Evolutionary conservation across 257 asterid species (phyloP).

Genomic region (Nicotiana obtusifolia): DNA sequence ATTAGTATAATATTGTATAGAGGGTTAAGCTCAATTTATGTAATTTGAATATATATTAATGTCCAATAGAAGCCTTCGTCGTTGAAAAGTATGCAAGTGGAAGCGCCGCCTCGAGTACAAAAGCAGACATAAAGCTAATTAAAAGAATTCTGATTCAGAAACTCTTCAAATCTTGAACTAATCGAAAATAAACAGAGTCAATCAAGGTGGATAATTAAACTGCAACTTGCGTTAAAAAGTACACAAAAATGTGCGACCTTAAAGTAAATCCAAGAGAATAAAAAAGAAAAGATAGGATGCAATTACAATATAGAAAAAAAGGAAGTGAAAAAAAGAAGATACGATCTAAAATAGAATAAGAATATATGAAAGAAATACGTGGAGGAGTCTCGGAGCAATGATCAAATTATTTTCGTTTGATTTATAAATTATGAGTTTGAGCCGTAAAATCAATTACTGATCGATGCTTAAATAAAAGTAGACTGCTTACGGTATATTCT

Average conservation of each 20-base stretch:
- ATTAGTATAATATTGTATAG: too few species aligned
- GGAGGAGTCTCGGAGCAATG: rapidly evolving
- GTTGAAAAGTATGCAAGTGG: neutral
- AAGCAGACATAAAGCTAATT: neutral
- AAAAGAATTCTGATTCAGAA: neutral
- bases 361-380: neutral
- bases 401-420: too few species aligned
- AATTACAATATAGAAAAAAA: too few species aligned
- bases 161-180: neutral
- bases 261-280: too few species aligned
- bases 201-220: neutral
- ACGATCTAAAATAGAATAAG: neutral
- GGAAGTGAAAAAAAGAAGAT: neutral
- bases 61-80: neutral
- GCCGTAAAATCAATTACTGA: too few species aligned
- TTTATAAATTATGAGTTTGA: too few species aligned
- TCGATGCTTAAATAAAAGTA: too few species aligned
- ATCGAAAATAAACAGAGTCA: neutral
- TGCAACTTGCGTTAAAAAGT: neutral
- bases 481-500: too few species aligned
- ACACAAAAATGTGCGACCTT: neutral
- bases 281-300: neutral
- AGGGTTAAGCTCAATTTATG: too few species aligned
- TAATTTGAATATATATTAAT: too few species aligned
- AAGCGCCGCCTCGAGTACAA: neutral